Conservation (phyloP, 169 alveolate species). For the Eimeria tenella region DNA sequence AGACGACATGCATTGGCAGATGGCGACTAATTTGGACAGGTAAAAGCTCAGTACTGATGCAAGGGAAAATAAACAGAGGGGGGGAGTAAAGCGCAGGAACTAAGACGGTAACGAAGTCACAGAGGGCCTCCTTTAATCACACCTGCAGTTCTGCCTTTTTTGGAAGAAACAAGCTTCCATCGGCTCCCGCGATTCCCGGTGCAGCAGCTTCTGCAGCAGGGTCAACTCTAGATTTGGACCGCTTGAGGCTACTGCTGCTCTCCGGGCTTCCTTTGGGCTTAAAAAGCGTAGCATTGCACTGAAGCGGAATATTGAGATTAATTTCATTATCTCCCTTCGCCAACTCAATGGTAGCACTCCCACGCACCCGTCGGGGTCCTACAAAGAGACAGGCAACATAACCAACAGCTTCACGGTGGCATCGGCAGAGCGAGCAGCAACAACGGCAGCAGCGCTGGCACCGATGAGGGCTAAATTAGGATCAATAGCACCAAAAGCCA, state of each 20-base stretch:
- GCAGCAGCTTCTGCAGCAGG: neutral
- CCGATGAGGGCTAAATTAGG: too few species aligned
- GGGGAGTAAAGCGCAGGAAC: too few species aligned
- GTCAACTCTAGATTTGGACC: neutral
- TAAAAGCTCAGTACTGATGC: too few species aligned
- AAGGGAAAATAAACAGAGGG: too few species aligned
- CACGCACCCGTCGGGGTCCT: conserved; percentile 68
- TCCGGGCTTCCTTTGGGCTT: conserved; percentile 33
- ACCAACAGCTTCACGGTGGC: neutral
- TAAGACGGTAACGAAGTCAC: too few species aligned
- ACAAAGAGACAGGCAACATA: neutral
- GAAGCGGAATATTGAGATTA: conserved; percentile 31
- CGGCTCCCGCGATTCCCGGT: neutral
- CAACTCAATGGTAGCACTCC: conserved; percentile 15
- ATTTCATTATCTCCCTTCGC: conserved; percentile 35
- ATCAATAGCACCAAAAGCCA: neutral
- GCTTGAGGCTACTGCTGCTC: conserved; percentile 5
- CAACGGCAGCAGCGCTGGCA: neutral
- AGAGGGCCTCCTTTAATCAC: neutral
- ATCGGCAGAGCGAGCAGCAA: neutral
- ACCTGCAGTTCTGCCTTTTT: conserved; percentile 54
- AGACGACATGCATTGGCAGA: too few species aligned
- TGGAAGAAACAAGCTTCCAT: conserved; percentile 20
- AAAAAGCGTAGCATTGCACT: conserved; percentile 48
- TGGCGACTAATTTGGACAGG: too few species aligned